Percentiles rank a stretch among this genome's conserved stretches.
phyloP scores from a whole-genome alignment of 1,284 basidiomycete genomes.

The Leccinum griseonigrum region DNA sequence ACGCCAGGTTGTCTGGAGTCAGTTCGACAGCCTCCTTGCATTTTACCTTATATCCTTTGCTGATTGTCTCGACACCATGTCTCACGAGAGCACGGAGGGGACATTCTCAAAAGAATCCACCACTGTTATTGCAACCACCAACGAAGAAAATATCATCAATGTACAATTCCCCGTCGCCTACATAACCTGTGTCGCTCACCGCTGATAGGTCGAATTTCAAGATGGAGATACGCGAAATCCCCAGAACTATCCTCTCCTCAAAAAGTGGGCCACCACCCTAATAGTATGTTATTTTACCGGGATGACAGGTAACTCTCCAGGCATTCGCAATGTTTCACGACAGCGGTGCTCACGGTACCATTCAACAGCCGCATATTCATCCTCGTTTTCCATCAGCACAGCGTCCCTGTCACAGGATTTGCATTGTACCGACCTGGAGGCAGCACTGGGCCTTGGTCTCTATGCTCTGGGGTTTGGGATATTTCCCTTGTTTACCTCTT shows the following conservation, averaged over 20 bases:
- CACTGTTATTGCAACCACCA: neutral
- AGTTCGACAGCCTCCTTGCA: neutral
- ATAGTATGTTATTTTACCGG: constrained; percentile 19
- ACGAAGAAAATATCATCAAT: constrained; percentile 11
- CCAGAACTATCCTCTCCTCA: constrained; percentile 18
- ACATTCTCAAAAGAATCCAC: constrained; percentile 3
- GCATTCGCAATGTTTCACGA: neutral
- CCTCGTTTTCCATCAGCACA: constrained; percentile 41
- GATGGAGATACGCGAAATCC: constrained; percentile 27
- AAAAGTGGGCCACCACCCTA: constrained; percentile 30
- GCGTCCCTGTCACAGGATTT: constrained; percentile 43
- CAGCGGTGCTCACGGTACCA: neutral
- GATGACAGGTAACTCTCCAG: constrained; percentile 12
- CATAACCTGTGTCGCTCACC: constrained; percentile 3
- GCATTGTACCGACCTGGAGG: constrained; percentile 35
- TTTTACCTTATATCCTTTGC: neutral
- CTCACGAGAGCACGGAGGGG: constrained; percentile 3
- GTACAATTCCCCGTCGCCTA: constrained; percentile 1
- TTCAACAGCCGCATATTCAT: constrained; percentile 29
- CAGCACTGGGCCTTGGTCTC: constrained; percentile 37
- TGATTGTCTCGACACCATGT: constrained; percentile 10
- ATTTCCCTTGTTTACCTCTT: constrained; percentile 44
- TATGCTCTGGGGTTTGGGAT: constrained; percentile 48
- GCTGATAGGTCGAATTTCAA: constrained; percentile 27
- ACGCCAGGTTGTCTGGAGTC: neutral